Conservation (phyloP, 345 rosid genomes). For the Bruguiera gymnorhiza region DNA sequence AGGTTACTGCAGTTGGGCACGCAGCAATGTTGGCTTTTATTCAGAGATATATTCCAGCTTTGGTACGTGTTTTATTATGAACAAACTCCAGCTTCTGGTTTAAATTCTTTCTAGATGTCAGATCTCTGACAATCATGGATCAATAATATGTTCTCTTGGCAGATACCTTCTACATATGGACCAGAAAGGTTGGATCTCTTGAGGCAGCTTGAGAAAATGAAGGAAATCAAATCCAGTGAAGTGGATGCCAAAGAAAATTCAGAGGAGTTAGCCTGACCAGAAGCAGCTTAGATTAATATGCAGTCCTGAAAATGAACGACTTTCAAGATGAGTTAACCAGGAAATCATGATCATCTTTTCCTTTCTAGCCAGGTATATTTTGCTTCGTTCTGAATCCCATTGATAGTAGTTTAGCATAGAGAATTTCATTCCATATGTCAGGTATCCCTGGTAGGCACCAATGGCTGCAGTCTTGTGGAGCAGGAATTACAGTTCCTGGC, state of each 20-base stretch:
- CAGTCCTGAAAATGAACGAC: slow-evolving; percentile 11
- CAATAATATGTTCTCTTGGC: slow-evolving; percentile 25
- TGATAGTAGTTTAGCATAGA: slow-evolving; percentile 63
- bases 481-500: slow-evolving; percentile 48
- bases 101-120: not conserved
- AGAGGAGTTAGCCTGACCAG: slow-evolving; percentile 44
- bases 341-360: not conserved
- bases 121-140: slow-evolving; percentile 5
- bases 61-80: slow-evolving; percentile 47
- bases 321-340: slow-evolving; percentile 6
- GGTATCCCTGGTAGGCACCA: slow-evolving; percentile 96
- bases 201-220: slow-evolving; percentile 89
- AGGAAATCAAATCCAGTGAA: slow-evolving; percentile 58
- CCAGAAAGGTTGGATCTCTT: slow-evolving; percentile 81
- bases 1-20: slow-evolving; percentile 98
- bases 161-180: slow-evolving; percentile 97
- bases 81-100: slow-evolving; percentile 8
- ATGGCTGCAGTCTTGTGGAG: slow-evolving; percentile 92
- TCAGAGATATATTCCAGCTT: slow-evolving; percentile 80
- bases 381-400: slow-evolving; percentile 38
- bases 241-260: slow-evolving; percentile 47
- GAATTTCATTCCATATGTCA: slow-evolving; percentile 80
- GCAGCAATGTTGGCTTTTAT: slow-evolving; percentile 97
- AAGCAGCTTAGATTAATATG: slow-evolving; percentile 14
- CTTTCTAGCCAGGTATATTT: slow-evolving; percentile 3